Evolutionary conservation across 352 stramenopile species (phyloP), one percentile per base, ranked within the genome.

Genomic region (Pythium biforme): DNA sequence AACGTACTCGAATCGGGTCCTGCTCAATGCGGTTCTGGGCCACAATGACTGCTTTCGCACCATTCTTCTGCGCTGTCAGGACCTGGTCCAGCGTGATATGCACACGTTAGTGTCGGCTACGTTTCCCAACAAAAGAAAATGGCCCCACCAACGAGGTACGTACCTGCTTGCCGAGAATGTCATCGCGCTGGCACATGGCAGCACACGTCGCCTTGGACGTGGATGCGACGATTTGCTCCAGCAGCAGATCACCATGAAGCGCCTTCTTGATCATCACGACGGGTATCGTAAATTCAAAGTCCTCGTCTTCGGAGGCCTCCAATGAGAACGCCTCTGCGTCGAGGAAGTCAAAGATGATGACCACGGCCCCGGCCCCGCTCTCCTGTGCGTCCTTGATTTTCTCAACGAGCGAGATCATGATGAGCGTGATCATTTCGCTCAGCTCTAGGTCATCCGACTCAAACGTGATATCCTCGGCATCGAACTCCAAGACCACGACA

Each of bases 361-460:
- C 55, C 10, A 89, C 81, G 1, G 68, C 81, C 1, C 77, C 60
- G 2, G 83, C 83, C 0, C 81, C 81, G 6, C 75, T 69, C 11
- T 80, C 71, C 29, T 92, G 83, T 3, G 83, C 81, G 51, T 92
- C 83, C 26, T 89, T 89, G 50, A 89, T 77, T 15, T 87, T 86
- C 26, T 79, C 78, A n/a, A 92, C 76, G 3, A 92, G 65, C 15
- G 76, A 81, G 29, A 77, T 61, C 81, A 92, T 90, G 29, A 90
- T 75, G 34, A 80, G 72, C 11, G 54, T 62, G 52, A 92, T 86
- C 47, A 89, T 82, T 20, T 85, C 77, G 47, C 62, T 70, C 29
- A 86, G 53, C 33, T 90, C 79, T 5, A 90, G 55, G 6, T 81
- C 72, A 6, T 86, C 74, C 3, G 69, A 55, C 17, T 85, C 77